Conservation (phyloP, 1,284 basidiomycete species). For the Phellopilus nigrolimitatus region DNA sequence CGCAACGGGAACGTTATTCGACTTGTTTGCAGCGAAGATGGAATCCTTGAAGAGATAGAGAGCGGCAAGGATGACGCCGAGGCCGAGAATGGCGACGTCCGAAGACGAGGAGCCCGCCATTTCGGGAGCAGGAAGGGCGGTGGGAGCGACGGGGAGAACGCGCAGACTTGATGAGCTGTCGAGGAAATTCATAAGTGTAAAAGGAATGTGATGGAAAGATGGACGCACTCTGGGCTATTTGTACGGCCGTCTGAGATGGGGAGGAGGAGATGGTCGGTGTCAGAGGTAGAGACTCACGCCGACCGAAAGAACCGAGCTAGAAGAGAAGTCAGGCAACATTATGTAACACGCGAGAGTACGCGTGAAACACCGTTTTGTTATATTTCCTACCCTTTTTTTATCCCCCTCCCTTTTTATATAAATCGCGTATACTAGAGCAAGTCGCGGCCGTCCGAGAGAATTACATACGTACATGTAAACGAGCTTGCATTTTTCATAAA, state of each 20-base stretch:
- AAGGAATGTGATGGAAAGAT: conserved; percentile 20
- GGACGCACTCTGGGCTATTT: conserved; percentile 3
- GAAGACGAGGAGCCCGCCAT: conserved; percentile 43
- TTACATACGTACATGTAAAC: too few species aligned
- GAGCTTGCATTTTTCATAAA: too few species aligned
- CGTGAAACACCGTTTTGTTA: too few species aligned
- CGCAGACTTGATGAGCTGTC: conserved; percentile 14
- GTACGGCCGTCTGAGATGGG: background rate
- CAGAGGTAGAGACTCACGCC: background rate
- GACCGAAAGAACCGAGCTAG: too few species aligned
- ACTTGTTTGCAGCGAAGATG: conserved; percentile 58
- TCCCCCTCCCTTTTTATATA: too few species aligned
- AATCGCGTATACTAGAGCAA: too few species aligned
- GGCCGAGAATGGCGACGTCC: conserved; percentile 62
- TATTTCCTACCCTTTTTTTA: too few species aligned
- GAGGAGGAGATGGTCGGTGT: background rate
- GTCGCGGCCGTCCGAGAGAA: too few species aligned
- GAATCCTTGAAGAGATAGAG: conserved; percentile 77
- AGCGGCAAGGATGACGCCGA: conserved; percentile 68
- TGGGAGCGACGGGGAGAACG: conserved; percentile 10
- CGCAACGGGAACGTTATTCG: conserved; percentile 46
- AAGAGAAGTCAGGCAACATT: too few species aligned
- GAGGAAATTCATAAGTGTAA: conserved; percentile 38
- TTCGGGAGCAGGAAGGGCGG: background rate
- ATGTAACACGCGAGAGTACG: too few species aligned